Evolutionary conservation across 768 basidiomycete species (phyloP), one percentile per base, ranked within the genome.

Genomic region (Mycena rosella): DNA sequence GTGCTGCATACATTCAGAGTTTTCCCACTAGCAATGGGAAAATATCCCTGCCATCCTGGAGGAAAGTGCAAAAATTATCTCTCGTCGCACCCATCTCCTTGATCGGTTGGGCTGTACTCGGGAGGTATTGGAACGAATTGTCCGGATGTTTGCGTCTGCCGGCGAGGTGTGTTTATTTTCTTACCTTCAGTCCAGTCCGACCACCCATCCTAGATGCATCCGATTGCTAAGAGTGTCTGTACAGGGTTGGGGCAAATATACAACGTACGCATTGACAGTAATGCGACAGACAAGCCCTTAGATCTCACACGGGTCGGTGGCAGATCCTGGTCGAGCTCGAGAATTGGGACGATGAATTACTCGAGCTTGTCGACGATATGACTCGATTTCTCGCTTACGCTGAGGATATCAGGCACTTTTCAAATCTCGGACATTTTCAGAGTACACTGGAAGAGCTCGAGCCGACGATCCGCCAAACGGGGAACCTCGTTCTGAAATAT

Each of bases 311-410:
- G 2, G 1, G 8, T 32, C 58, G 30, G 8, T 20, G 24, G 5
- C 45, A 67, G 66, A 52, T 11, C 3, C 20, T 65, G 15, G 27
- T 0, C 22, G 15, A 56, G 15, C n/a, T 70, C 20, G 55, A 62
- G 8, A 29, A 61, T 9, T 70, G 60, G 54, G 64, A 70, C 13
- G 60, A 62, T 4, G 44, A 63, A 20, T 22, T 70, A 6, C 36
- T 53, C 22, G 51, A 70, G 0, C 54, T 70, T n/a, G 29, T 66
- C 18, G 64, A 66, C 0, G 54, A 62, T 6, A 70, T 70, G 69
- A 45, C 36, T 10, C 7, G 14, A n/a, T 61, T 55, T 7, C 61
- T 65, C 4, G 40, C 13, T 2, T 61, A 65, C 17, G 44, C 62
- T 3, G 52, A 69, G 9, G 24, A 60, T 30, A 51, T 65, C 27